Evolutionary conservation across 352 stramenopile genomes (phyloP).

Genomic region (Elongisporangium senticosum): DNA sequence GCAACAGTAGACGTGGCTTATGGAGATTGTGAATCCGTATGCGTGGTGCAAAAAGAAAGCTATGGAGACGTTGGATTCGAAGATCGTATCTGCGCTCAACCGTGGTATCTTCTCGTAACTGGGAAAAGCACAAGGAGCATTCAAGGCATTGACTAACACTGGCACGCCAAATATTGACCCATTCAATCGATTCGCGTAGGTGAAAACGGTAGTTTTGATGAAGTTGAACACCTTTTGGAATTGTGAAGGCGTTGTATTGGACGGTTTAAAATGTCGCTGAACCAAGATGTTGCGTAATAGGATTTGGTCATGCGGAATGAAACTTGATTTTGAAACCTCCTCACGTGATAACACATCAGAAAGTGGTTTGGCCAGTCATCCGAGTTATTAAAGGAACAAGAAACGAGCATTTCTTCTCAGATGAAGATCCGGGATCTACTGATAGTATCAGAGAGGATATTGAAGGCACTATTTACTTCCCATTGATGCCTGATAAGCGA

Average conservation of each 20-base stretch:
- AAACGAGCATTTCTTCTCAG: background rate
- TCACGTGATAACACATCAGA: background rate
- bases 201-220: background rate
- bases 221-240: background rate
- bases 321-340: background rate
- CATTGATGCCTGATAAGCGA: background rate
- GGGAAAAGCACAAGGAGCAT: no score
- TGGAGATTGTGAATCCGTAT: no score
- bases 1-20: no score
- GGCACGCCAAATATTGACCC: background rate
- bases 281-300: background rate
- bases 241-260: background rate
- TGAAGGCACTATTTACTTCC: background rate
- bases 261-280: background rate
- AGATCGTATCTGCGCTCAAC: no score
- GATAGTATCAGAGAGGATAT: background rate
- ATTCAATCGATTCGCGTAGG: background rate
- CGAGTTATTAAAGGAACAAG: background rate
- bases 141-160: background rate
- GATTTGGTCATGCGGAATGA: background rate
- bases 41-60: no score
- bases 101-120: no score
- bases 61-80: no score
- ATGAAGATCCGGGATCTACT: no score
- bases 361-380: background rate